A percentile compares a stretch with the other conserved stretches of the same genome.
Conservation (phyloP, 2,329 filamentous ascomycete species). For the Aspergillus ibericus region DNA sequence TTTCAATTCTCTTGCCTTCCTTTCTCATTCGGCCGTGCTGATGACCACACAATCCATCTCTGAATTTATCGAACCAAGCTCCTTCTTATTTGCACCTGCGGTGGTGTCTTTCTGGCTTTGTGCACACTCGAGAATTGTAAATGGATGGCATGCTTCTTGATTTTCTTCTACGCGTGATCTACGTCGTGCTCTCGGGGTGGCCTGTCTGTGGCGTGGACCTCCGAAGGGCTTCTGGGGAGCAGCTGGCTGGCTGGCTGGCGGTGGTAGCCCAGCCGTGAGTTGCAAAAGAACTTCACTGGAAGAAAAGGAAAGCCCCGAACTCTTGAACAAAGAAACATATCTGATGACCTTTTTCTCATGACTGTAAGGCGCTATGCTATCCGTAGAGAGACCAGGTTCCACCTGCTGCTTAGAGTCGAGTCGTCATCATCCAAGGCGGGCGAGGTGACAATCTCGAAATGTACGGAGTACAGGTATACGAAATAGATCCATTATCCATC, state of each 20-base stretch:
- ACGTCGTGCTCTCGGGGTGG: not conserved
- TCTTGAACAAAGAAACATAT: not conserved
- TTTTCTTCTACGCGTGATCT: not conserved
- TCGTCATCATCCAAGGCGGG: no score
- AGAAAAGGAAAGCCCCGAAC: not conserved
- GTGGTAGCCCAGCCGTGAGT: not conserved
- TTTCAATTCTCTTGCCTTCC: slow-evolving; percentile 12
- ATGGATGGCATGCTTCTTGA: slow-evolving; percentile 3
- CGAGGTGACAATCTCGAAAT: no score
- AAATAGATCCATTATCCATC: no score
- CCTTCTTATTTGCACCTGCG: not conserved
- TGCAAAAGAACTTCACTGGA: not conserved
- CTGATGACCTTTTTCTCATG: not conserved
- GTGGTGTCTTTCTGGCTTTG: not conserved
- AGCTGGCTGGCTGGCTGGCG: not conserved
- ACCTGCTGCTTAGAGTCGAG: no score
- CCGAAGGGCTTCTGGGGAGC: not conserved
- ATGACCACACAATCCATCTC: slow-evolving; percentile 3
- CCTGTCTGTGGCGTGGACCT: not conserved
- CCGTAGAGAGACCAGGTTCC: no score
- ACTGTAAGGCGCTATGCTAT: not conserved
- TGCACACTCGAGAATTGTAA: not conserved
- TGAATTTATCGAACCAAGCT: not conserved
- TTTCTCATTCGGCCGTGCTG: slow-evolving; percentile 3
- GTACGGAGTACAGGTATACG: no score